phyloP scores from a whole-genome alignment of 139 green algal genomes.

The Chlorella ohadii region DNA sequence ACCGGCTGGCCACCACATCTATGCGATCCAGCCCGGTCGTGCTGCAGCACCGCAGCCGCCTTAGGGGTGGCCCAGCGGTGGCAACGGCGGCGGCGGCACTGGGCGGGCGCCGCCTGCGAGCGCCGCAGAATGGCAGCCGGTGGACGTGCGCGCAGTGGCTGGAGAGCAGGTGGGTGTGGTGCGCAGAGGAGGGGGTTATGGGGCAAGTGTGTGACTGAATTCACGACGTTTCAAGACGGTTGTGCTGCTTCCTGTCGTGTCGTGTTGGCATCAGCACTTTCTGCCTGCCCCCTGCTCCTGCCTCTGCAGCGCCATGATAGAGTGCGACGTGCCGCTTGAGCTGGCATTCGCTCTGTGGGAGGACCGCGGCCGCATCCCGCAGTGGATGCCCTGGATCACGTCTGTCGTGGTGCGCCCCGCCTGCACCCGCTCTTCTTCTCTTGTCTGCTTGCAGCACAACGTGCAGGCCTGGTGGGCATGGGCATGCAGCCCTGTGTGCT shows the following conservation, averaged over 20 bases:
- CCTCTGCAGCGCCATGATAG: conserved; percentile 66
- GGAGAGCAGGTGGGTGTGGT: conserved; percentile 29
- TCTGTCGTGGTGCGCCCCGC: conserved; percentile 69
- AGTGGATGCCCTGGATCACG: conserved; percentile 95
- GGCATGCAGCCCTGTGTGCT: too few species aligned
- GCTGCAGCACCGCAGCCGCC: not conserved
- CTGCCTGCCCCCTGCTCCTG: not conserved
- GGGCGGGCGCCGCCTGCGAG: not conserved
- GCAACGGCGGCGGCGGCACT: not conserved
- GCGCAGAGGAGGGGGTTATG: not conserved
- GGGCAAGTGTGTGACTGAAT: too few species aligned
- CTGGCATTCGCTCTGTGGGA: conserved; percentile 82
- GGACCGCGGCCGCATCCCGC: conserved; percentile 81
- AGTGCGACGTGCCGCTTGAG: conserved; percentile 78
- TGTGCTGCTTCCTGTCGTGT: too few species aligned
- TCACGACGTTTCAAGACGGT: too few species aligned
- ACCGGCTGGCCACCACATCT: not conserved
- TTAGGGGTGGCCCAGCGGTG: not conserved
- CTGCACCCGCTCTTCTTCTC: too few species aligned
- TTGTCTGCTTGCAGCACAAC: too few species aligned
- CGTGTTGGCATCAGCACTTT: not conserved
- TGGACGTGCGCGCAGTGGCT: conserved; percentile 33
- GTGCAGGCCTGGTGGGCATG: too few species aligned
- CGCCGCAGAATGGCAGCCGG: conserved; percentile 18
- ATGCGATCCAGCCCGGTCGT: not conserved